A percentile compares a stretch with the other conserved stretches of the same genome.
Evolutionary conservation across 2,329 filamentous ascomycete species (phyloP).

Genomic region (Tolypocladium nubicola): DNA sequence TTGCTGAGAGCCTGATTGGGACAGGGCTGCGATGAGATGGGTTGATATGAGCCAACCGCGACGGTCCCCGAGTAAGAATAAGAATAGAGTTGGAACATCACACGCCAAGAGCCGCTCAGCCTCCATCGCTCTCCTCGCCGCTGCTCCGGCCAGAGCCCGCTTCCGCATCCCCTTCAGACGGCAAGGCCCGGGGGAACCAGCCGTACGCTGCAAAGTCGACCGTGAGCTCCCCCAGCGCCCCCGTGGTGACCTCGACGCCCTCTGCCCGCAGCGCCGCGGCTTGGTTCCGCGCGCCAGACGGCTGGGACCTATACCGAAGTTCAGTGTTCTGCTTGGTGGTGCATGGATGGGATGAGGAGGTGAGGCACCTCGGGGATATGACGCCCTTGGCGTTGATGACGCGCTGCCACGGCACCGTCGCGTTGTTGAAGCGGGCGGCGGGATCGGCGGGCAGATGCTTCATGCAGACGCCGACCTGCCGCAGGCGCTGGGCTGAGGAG

Average conservation of each 20-base stretch:
- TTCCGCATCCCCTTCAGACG: slow-evolving; percentile 24
- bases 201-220: slow-evolving; percentile 42
- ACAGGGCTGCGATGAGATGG: no score
- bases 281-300: slow-evolving; percentile 37
- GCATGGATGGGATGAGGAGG: neutral
- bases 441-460: slow-evolving; percentile 64
- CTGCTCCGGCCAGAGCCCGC: neutral
- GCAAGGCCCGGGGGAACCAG: slow-evolving; percentile 43
- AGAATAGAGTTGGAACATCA: no score
- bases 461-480: slow-evolving; percentile 83
- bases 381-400: slow-evolving; percentile 80
- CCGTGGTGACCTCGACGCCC: slow-evolving; percentile 38
- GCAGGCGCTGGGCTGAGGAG: slow-evolving; percentile 52
- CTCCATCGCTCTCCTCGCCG: neutral
- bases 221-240: slow-evolving; percentile 38
- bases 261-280: slow-evolving; percentile 39
- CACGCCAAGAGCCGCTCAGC: neutral
- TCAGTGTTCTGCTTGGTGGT: neutral
- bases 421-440: slow-evolving; percentile 50
- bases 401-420: slow-evolving; percentile 88
- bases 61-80: no score
- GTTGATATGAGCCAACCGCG: no score
- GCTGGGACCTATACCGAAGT: slow-evolving; percentile 29
- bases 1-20: no score
- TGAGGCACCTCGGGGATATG: slow-evolving; percentile 66